Base-by-base conservation (phyloP, 2,329 filamentous ascomycete species). In the Purpureocillium lavendulum region DNA sequence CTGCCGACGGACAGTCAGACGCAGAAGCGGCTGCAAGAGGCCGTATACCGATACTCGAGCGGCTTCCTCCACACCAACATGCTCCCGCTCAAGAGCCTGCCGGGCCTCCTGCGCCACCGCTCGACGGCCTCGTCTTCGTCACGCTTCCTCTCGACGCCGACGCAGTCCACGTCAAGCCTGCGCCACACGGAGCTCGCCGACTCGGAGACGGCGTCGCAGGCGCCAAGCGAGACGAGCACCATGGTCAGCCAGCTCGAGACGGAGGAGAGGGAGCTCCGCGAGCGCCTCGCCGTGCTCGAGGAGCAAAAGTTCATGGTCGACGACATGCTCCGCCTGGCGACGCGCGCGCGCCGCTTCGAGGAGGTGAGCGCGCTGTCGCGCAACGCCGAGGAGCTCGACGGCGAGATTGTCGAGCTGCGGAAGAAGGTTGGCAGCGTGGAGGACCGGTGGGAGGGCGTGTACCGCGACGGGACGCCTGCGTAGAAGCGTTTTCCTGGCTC, bases 241-340 rank as follows among this genome's bases (percentile, higher is more conserved):
- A 66, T 67, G 1, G 65, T 75, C 1, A 75, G 71, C 41, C 65
- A 70, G 28, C 62, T 94, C 4, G 88, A 94, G 59, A 77, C 75
- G 0, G 87, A 95, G 56, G 88, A 95, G 59, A 90, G 87, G 56
- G 77, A 86, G 15, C 65, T 94, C 2, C 76, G 84, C 13, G 88
- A 95, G 53, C 71, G 80, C 4, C 66, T 95, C 11, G 84, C 92
- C 24, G 82, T 96, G 7, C 70, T 96, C 1, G 87, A 95, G 58
- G 89, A 96, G 62, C 89, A 96, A 59, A 83, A 81, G 47, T 94
- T 94, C 61, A 79, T 95, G 62, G 87, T 96, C 0, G 78, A 81
- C 30, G 80, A 86, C 50, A 94, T 94, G 87, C 77, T 94, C 33
- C 77, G 76, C 7, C 77, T 82, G 44, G 87, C 88, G 1, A 82